Evolutionary conservation across 2,329 filamentous ascomycete species (phyloP).

Genomic region (Fusarium sp.): DNA sequence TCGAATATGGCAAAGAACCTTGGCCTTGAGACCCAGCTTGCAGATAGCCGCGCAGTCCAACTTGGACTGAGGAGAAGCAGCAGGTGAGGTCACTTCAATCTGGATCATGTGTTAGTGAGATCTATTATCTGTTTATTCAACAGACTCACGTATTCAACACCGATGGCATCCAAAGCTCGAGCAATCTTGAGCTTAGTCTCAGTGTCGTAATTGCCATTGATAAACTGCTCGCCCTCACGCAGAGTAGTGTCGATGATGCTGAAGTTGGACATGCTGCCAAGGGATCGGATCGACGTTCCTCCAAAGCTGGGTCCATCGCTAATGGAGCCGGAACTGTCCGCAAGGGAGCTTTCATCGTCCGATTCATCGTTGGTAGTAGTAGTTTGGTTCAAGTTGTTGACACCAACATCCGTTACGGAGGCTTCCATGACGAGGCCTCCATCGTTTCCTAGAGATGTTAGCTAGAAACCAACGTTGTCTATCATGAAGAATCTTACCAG

Average conservation of each 20-base stretch:
- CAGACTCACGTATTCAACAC: constrained; percentile 40
- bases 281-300: constrained; percentile 19
- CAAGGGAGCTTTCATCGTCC: constrained; percentile 10
- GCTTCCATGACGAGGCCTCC: constrained; percentile 21
- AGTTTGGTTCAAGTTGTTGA: neutral
- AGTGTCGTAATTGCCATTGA: constrained; percentile 81
- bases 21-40: constrained; percentile 88
- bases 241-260: constrained; percentile 41
- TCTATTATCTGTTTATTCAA: accelerated
- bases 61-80: constrained; percentile 86
- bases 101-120: neutral
- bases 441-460: neutral
- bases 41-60: constrained; percentile 90
- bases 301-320: constrained; percentile 14
- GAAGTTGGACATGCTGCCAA: constrained; percentile 34
- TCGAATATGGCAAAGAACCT: constrained; percentile 39
- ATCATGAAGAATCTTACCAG: neutral
- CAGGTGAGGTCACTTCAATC: constrained; percentile 83
- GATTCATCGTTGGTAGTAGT: constrained; percentile 8
- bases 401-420: constrained; percentile 23
- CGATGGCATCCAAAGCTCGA: constrained; percentile 64
- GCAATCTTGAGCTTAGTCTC: constrained; percentile 47
- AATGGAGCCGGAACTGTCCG: constrained; percentile 7
- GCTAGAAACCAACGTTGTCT: neutral
- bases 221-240: constrained; percentile 53